A percentile compares a stretch with the other conserved stretches of the same genome.
These are phyloP conservation scores for Solanum paucissectum DNA, from an alignment of 257 asterid species.

Conservation along the genomic window DNA sequence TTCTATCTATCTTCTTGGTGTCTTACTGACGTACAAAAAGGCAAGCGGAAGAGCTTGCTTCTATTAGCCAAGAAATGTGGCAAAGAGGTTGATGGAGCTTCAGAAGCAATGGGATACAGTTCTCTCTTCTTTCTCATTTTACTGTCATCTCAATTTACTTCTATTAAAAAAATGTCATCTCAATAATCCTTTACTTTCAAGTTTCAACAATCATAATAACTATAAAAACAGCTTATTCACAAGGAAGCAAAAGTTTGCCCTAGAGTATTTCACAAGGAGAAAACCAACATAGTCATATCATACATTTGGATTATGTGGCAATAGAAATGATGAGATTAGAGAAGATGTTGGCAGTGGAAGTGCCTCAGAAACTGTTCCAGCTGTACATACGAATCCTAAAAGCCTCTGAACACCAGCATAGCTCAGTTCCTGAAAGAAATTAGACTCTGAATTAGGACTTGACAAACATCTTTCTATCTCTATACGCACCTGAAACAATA, in stretches of 20 bases:
- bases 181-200: neutral
- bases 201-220: neutral
- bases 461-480: neutral
- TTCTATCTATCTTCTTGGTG: neutral
- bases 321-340: constrained; percentile 42
- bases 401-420: constrained; percentile 56
- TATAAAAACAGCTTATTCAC: neutral
- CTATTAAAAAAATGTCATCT: neutral
- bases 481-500: neutral
- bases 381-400: constrained; percentile 48
- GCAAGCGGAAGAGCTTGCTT: neutral
- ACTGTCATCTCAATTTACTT: neutral
- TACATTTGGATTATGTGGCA: constrained; percentile 57
- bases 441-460: neutral
- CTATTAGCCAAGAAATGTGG: neutral
- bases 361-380: constrained; percentile 41
- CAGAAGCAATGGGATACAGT: neutral
- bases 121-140: neutral
- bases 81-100: neutral
- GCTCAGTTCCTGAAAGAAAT: constrained; percentile 44
- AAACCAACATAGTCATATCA: constrained; percentile 10
- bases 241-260: constrained; percentile 2
- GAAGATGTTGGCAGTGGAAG: constrained; percentile 63
- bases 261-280: neutral
- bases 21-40: neutral